Conservation (phyloP, 202 grass and related monocot species). For the Bolboschoenoplectus hybrid region DNA sequence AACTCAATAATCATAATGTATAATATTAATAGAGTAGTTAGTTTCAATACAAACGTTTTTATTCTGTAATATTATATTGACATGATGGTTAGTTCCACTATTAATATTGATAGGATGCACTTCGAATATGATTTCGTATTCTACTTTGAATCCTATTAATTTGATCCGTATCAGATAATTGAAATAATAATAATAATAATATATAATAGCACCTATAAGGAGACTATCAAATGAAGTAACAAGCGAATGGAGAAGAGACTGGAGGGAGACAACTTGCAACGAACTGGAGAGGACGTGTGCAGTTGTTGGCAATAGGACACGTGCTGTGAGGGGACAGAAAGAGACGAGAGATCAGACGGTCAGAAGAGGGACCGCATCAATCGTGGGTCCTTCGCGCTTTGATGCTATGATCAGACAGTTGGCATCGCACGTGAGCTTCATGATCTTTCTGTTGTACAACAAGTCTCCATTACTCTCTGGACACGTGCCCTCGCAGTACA, state of each 20-base stretch:
- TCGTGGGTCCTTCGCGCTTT: background rate
- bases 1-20: too few relatives aligned
- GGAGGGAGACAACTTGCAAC: background rate
- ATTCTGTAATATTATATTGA: background rate
- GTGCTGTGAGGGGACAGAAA: slow-evolving; percentile 7
- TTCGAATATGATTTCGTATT: background rate
- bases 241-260: background rate
- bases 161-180: background rate
- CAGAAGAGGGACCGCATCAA: background rate
- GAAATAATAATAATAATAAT: background rate
- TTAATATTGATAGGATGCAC: background rate
- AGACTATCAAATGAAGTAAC: background rate
- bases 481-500: background rate
- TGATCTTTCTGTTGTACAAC: background rate
- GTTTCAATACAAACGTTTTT: too few relatives aligned
- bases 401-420: slow-evolving; percentile 9
- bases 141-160: background rate
- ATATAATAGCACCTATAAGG: background rate
- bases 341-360: slow-evolving; percentile 11
- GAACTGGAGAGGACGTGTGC: background rate
- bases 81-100: background rate
- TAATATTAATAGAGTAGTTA: too few relatives aligned
- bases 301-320: background rate
- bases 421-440: background rate
- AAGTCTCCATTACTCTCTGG: background rate